A percentile compares a stretch with the other conserved stretches of the same genome.
Evolutionary conservation across 768 basidiomycete species (phyloP).

Genomic region (Lanmaoa rubissima): DNA sequence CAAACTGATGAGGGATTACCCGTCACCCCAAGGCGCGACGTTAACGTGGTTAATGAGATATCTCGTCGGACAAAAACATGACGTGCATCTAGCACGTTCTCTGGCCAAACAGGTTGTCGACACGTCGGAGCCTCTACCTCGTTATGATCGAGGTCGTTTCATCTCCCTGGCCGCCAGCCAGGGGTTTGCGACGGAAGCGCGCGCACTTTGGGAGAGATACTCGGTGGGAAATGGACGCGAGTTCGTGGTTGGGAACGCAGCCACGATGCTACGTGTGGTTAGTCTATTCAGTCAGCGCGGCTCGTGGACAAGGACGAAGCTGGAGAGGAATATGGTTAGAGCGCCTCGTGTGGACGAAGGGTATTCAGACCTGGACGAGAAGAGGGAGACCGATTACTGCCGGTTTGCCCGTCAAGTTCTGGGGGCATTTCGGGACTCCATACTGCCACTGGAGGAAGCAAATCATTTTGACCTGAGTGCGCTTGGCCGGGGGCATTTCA

Average conservation of each 20-base stretch:
- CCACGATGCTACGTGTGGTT: constrained; percentile 42
- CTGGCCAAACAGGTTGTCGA: constrained; percentile 51
- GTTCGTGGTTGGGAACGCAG: constrained; percentile 44
- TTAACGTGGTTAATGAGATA: constrained; percentile 54
- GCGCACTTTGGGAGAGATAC: constrained; percentile 58
- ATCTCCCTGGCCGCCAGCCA: constrained; percentile 44
- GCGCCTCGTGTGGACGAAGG: neutral
- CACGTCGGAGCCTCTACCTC: constrained; percentile 39
- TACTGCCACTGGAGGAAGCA: constrained; percentile 47
- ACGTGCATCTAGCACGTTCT: constrained; percentile 45
- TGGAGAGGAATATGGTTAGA: neutral
- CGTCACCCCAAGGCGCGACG: constrained; percentile 46
- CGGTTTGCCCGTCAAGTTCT: constrained; percentile 48
- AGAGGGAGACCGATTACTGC: constrained; percentile 11
- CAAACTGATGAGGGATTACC: constrained; percentile 39
- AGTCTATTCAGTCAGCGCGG: constrained; percentile 38
- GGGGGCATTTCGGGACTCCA: constrained; percentile 39
- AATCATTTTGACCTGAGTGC: constrained; percentile 54
- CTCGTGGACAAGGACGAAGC: constrained; percentile 18
- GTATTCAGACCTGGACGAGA: neutral
- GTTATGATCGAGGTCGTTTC: constrained; percentile 46
- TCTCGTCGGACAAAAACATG: constrained; percentile 37
- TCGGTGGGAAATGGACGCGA: constrained; percentile 40
- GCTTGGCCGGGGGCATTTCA: constrained; percentile 60
- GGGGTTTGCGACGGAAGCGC: constrained; percentile 49